phyloP scores from a whole-genome alignment of 176 grass and related monocot species.

The Oryza meridionalis region DNA sequence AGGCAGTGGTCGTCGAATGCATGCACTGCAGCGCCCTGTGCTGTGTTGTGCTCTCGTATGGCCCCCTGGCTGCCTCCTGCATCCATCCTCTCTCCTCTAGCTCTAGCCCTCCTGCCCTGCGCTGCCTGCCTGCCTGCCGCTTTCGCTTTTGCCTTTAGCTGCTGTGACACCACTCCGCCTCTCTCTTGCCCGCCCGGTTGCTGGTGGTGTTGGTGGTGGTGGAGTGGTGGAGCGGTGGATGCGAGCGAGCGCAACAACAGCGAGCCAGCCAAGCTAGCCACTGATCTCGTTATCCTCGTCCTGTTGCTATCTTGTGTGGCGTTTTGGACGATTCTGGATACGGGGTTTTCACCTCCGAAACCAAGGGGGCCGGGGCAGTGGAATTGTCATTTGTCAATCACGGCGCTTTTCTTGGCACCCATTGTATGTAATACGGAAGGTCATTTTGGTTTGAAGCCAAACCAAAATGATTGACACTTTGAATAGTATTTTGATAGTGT shows the following conservation, averaged over 20 bases:
- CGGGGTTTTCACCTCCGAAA: neutral
- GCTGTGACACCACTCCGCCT: slow-evolving; percentile 40
- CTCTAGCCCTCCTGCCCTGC: neutral
- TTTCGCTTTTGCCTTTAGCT: slow-evolving; percentile 60
- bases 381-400: neutral
- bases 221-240: too few relatives aligned
- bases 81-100: neutral
- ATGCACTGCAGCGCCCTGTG: slow-evolving; percentile 29
- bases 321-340: neutral
- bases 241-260: slow-evolving; percentile 4
- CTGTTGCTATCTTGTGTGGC: slow-evolving; percentile 34
- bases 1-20: slow-evolving; percentile 21
- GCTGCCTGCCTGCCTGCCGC: neutral
- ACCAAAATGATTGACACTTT: too few relatives aligned
- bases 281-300: neutral
- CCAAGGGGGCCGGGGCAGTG: neutral
- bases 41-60: slow-evolving; percentile 5
- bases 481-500: too few relatives aligned
- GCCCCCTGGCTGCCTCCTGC: neutral
- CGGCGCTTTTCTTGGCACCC: neutral
- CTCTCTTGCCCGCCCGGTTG: neutral
- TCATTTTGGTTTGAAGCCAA: too few relatives aligned
- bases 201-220: neutral
- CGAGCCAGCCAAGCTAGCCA: neutral
- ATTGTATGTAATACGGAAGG: too few relatives aligned